Evolutionary conservation across 305 asterid species (phyloP).

Genomic region (Nicotiana rustica): DNA sequence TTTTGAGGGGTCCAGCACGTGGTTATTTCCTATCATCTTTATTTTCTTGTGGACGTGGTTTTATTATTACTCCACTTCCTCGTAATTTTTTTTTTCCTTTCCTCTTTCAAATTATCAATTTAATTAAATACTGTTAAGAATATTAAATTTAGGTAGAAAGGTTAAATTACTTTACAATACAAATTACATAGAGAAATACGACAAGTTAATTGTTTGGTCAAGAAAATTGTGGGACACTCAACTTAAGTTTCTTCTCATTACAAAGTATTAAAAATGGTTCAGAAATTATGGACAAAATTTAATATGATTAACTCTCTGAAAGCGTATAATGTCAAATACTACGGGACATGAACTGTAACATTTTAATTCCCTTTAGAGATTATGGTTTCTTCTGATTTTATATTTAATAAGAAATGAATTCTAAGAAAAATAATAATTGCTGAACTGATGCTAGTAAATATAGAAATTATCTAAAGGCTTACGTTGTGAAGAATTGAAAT

Average conservation of each 20-base stretch:
- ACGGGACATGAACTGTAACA: neutral
- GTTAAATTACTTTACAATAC: neutral
- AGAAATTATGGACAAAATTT: neutral
- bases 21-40: neutral
- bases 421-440: neutral
- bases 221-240: too few species aligned
- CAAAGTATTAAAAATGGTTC: neutral
- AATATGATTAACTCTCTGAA: neutral
- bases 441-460: neutral
- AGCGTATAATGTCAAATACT: neutral
- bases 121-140: too few species aligned
- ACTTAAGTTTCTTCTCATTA: neutral
- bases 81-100: too few species aligned
- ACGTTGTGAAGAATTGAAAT: too few species aligned
- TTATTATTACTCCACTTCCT: neutral
- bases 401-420: neutral
- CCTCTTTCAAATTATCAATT: too few species aligned
- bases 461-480: neutral
- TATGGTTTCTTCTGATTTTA: neutral
- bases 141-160: neutral
- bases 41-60: neutral
- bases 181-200: too few species aligned
- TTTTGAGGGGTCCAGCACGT: constrained; percentile 35
- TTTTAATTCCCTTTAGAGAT: neutral
- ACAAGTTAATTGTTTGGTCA: too few species aligned